A percentile compares a stretch with the other conserved stretches of the same genome.
Evolutionary conservation across 1,139 yeast species (phyloP).

Genomic region (Sugiyamaella neomexicana): DNA sequence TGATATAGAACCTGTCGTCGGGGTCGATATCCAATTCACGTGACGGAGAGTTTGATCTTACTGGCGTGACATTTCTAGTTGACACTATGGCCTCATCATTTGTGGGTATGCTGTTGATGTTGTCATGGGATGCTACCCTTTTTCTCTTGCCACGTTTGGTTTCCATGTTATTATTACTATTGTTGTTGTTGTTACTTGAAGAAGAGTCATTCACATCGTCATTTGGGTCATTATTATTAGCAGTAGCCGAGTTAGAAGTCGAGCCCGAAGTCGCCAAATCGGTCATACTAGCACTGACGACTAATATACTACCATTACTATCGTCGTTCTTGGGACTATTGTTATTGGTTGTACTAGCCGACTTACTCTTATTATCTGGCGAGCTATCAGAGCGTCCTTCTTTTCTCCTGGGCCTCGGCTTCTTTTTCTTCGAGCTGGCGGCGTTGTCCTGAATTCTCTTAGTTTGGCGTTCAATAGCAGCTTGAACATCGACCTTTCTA

Average conservation of each 20-base stretch:
- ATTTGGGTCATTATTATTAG: background rate
- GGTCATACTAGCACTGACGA: background rate
- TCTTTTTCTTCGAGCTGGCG: background rate
- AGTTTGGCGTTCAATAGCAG: slow-evolving; percentile 45
- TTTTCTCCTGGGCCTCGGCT: slow-evolving; percentile 7
- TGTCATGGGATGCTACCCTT: slow-evolving; percentile 1
- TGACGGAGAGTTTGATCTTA: slow-evolving; percentile 5
- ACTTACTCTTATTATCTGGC: slow-evolving; percentile 6
- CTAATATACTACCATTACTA: background rate
- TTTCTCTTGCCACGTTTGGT: slow-evolving; percentile 12
- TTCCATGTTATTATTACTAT: background rate
- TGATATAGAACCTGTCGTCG: slow-evolving; percentile 8
- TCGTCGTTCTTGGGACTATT: slow-evolving; percentile 10
- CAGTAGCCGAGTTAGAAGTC: background rate
- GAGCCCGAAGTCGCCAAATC: background rate
- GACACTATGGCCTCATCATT: background rate
- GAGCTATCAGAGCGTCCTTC: slow-evolving; percentile 6
- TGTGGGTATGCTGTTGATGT: background rate
- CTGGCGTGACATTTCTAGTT: slow-evolving; percentile 1
- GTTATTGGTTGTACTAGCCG: background rate
- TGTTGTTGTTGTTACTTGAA: background rate
- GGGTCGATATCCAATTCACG: slow-evolving; percentile 10
- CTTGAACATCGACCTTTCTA: slow-evolving; percentile 54
- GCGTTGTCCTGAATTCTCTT: slow-evolving; percentile 24
- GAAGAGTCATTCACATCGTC: slow-evolving; percentile 1